Evolutionary conservation across 768 basidiomycete species (phyloP).

Genomic region (Trametopsis cervina): DNA sequence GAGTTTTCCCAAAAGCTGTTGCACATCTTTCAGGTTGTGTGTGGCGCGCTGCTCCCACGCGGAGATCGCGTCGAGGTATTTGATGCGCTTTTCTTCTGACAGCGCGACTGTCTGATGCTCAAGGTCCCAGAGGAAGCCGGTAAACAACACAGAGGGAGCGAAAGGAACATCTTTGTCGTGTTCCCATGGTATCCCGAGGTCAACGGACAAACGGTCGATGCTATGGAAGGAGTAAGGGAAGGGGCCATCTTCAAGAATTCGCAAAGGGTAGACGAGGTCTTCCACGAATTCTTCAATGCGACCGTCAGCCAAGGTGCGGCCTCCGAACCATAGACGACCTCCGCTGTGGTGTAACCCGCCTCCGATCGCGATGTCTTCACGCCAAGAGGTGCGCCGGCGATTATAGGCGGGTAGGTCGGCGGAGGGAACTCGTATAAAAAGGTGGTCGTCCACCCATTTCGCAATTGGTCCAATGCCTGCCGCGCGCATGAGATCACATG

Average conservation of each 20-base stretch:
- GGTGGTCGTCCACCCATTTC: conserved; percentile 23
- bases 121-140: conserved; percentile 29
- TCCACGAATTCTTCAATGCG: conserved; percentile 12
- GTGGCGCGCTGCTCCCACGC: conserved; percentile 20
- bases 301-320: conserved; percentile 14
- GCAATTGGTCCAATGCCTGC: conserved; percentile 17
- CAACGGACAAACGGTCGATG: conserved; percentile 27
- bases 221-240: conserved; percentile 23
- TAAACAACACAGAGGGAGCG: conserved; percentile 15
- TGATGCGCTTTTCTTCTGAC: conserved; percentile 18
- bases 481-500: conserved; percentile 12
- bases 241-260: conserved; percentile 14
- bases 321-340: conserved; percentile 24
- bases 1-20: conserved; percentile 36
- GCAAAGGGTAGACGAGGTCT: conserved; percentile 17
- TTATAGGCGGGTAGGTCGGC: conserved; percentile 23
- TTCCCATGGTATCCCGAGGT: conserved; percentile 29
- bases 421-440: conserved; percentile 13
- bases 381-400: conserved; percentile 6
- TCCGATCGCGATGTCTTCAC: conserved; percentile 4
- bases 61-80: conserved; percentile 25
- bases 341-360: conserved; percentile 3
- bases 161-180: conserved; percentile 24
- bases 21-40: conserved; percentile 28
- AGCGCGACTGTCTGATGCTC: conserved; percentile 18